These are phyloP conservation scores for Typha latifolia DNA, from an alignment of 176 grass and related monocot genomes.

Conservation along the genomic window DNA sequence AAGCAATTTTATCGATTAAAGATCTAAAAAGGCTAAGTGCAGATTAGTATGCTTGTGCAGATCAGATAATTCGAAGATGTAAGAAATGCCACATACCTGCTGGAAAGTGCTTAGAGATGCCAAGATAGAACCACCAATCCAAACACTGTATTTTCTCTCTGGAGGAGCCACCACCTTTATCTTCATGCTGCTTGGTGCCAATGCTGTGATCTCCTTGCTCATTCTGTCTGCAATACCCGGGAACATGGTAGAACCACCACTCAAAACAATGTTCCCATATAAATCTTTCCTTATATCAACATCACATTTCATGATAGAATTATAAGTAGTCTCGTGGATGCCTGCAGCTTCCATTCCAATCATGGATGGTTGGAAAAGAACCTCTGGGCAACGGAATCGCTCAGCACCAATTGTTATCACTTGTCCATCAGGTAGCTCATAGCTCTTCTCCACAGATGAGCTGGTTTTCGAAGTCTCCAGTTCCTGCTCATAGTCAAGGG, in stretches of 20 bases:
- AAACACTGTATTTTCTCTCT: constrained; percentile 91
- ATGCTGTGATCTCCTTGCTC: constrained; percentile 93
- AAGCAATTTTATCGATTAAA: no score
- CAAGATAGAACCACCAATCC: constrained; percentile 97
- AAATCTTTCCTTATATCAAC: constrained; percentile 98
- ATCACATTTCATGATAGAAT: constrained; percentile 98
- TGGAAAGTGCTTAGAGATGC: constrained; percentile 98
- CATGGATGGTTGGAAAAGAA: constrained; percentile 94
- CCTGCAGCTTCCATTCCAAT: constrained; percentile 98
- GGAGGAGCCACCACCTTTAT: constrained; percentile 93
- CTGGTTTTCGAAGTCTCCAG: constrained; percentile 75
- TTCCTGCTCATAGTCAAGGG: constrained; percentile 89
- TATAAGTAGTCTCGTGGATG: constrained; percentile 96
- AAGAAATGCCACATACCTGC: constrained; percentile 32
- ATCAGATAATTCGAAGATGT: no score
- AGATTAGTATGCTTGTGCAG: no score
- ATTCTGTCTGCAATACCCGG: constrained; percentile 83
- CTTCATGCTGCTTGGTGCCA: constrained; percentile 99
- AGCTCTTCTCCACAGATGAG: constrained; percentile 85
- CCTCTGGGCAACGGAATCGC: constrained; percentile 94
- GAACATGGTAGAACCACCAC: constrained; percentile 94
- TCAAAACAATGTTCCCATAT: constrained; percentile 87
- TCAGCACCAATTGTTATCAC: constrained; percentile 91
- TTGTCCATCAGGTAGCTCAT: constrained; percentile 84
- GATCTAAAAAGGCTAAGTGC: no score